Percentiles rank a stretch among this genome's conserved stretches.
Evolutionary conservation across 2,329 filamentous ascomycete genomes (phyloP).

Genomic region (Talaromyces sp.): DNA sequence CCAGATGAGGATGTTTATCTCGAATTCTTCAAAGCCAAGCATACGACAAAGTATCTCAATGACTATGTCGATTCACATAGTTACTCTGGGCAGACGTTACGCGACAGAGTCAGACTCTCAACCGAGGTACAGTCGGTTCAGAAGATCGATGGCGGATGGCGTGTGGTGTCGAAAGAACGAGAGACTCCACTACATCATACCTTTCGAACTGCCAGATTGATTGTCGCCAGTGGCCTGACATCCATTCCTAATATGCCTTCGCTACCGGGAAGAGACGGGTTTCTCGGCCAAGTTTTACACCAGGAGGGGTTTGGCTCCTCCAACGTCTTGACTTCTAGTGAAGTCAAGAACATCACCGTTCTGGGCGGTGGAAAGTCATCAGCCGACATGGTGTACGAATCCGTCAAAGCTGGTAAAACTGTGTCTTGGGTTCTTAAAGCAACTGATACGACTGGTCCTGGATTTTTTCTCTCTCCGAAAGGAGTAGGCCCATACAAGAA

Average conservation of each 20-base stretch:
- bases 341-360: slow-evolving; percentile 7
- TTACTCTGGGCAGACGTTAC: slow-evolving; percentile 9
- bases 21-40: slow-evolving; percentile 12
- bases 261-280: slow-evolving; percentile 1
- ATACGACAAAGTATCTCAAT: slow-evolving; percentile 11
- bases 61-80: slow-evolving; percentile 10
- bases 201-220: slow-evolving; percentile 5
- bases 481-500: slow-evolving; percentile 10
- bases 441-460: slow-evolving; percentile 9
- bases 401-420: slow-evolving; percentile 8
- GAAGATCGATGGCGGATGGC: slow-evolving; percentile 9
- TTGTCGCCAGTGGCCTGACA: slow-evolving; percentile 9
- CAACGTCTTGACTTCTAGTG: slow-evolving; percentile 3
- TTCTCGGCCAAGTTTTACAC: slow-evolving; percentile 9
- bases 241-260: slow-evolving; percentile 9
- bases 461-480: slow-evolving; percentile 10
- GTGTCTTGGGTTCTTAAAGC: slow-evolving; percentile 8
- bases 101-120: slow-evolving; percentile 10
- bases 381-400: slow-evolving; percentile 11
- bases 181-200: background rate
- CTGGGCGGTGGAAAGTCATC: slow-evolving; percentile 10
- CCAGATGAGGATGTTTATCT: slow-evolving; percentile 11
- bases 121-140: slow-evolving; percentile 9
- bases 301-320: slow-evolving; percentile 11
- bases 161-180: slow-evolving; percentile 8